Conservation (phyloP, 1,284 basidiomycete species). For the Blastosporella zonata region DNA sequence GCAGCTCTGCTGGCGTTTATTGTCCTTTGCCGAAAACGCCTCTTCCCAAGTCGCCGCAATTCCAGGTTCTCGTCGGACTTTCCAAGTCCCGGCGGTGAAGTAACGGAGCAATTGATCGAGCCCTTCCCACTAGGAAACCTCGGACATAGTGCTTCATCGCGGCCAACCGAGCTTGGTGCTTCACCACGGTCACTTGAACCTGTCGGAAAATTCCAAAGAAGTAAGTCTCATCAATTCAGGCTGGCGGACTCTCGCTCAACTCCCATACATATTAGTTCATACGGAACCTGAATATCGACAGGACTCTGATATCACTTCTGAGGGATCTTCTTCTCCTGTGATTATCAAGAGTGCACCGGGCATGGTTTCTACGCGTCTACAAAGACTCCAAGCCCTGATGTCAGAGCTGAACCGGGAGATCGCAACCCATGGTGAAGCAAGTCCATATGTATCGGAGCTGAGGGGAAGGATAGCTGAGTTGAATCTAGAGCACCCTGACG, state of each 20-base stretch:
- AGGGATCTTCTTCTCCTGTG: neutral
- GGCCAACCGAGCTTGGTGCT: too few relatives aligned
- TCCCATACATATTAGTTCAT: too few relatives aligned
- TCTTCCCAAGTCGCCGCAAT: neutral
- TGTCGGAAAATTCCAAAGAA: neutral
- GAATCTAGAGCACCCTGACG: neutral
- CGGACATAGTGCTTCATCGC: too few relatives aligned
- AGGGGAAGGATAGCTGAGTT: slow-evolving; percentile 12
- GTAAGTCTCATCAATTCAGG: neutral
- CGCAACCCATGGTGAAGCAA: neutral
- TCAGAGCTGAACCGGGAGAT: slow-evolving; percentile 5
- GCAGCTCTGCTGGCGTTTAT: neutral
- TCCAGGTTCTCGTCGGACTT: too few relatives aligned
- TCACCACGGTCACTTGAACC: neutral
- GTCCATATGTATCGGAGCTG: slow-evolving; percentile 3
- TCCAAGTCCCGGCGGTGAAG: too few relatives aligned
- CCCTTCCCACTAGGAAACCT: too few relatives aligned
- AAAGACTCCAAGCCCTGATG: slow-evolving; percentile 1
- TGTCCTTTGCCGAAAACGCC: neutral
- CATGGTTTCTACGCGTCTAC: neutral
- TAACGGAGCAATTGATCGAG: too few relatives aligned
- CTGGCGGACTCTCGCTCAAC: too few relatives aligned
- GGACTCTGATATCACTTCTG: neutral
- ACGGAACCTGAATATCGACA: neutral
- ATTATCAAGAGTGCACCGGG: neutral